Base-by-base conservation (phyloP, 495 filamentous ascomycete species). In the Parachaetomium inaequale region DNA sequence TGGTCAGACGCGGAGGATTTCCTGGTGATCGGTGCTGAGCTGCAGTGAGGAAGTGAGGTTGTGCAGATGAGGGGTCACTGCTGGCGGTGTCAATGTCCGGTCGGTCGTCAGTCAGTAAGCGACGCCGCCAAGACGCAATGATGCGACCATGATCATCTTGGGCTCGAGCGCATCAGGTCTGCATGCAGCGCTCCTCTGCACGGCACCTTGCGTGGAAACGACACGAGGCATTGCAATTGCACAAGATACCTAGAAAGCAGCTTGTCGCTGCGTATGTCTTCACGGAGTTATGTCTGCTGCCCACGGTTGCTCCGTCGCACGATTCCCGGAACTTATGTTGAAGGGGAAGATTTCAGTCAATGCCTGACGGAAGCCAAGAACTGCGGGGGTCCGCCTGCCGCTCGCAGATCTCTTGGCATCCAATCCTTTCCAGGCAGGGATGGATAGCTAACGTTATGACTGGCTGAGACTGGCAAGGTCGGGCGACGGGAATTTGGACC, bases 71-170 rank as follows among this genome's bases (percentile, higher is more conserved):
- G 53, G 34, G 34, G 53, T 43, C 21, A 43, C 29, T 26, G 21
- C 25, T n/a, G n/a, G n/a, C n/a, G n/a, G n/a, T n/a, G n/a, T n/a
- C n/a, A n/a, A n/a, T n/a, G n/a, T n/a, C n/a, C n/a, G n/a, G 34
- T 42, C 3, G 25, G 38, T 28, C 21, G 21, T 29, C 21, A 7
- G 25, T 12, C 15, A 7, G 21, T 25, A 31, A 40, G 36, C 34
- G 6, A n/a, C 11, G 42, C 29, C 49, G 61, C 53, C 54, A 56
- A 63, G 53, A 38, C 58, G 15, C 53, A 10, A 63, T 58, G 61
- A 58, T 63, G 61, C 50, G 26, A 6, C 25, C 0, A 49, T 49
- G 28, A 60, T 60, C 47, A 43, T 42, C 36, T 34, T 34, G 28
- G n/a, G 40, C 23, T 55, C 21, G 34, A 58, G 36, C 34, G 7